phyloP scores from a whole-genome alignment of 2,329 filamentous ascomycete species.

The Albifimbria verrucaria region DNA sequence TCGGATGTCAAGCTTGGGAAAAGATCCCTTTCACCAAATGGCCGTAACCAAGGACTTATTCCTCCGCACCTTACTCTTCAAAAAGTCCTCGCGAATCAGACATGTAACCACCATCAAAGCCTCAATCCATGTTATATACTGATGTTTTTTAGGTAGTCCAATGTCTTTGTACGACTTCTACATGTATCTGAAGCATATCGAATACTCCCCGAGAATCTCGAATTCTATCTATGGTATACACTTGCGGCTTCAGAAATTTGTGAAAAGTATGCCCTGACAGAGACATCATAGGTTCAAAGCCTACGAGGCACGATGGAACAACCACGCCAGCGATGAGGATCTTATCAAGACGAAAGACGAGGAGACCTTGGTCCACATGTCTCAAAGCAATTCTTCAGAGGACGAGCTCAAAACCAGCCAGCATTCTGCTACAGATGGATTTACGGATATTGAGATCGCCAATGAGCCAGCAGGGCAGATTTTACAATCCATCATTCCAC shows the following conservation, averaged over 20 bases:
- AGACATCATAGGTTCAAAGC: slow-evolving; percentile 36
- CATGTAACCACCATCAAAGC: slow-evolving; percentile 26
- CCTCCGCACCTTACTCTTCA: slow-evolving; percentile 33
- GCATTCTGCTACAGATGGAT: not conserved
- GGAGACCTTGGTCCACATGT: not conserved
- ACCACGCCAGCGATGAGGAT: not conserved
- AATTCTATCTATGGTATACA: slow-evolving; percentile 47
- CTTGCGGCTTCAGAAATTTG: not conserved
- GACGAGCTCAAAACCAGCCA: not conserved
- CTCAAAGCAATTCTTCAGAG: not conserved
- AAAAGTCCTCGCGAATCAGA: slow-evolving; percentile 44
- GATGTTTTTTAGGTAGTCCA: slow-evolving; percentile 32
- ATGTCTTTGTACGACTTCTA: slow-evolving; percentile 50
- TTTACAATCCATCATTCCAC: not conserved
- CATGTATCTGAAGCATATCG: slow-evolving; percentile 49
- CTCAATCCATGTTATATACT: not conserved
- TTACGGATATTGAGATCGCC: not conserved
- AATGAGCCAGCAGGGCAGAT: not conserved
- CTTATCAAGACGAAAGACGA: not conserved
- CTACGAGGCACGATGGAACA: slow-evolving; percentile 29
- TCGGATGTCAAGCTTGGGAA: slow-evolving; percentile 28
- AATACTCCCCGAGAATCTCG: slow-evolving; percentile 46
- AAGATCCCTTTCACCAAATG: slow-evolving; percentile 33
- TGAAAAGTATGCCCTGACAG: not conserved
- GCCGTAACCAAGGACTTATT: slow-evolving; percentile 16